These are phyloP conservation scores for Pseudogymnoascus sp. DNA, from an alignment of 2,329 filamentous ascomycete genomes.

Conservation along the genomic window DNA sequence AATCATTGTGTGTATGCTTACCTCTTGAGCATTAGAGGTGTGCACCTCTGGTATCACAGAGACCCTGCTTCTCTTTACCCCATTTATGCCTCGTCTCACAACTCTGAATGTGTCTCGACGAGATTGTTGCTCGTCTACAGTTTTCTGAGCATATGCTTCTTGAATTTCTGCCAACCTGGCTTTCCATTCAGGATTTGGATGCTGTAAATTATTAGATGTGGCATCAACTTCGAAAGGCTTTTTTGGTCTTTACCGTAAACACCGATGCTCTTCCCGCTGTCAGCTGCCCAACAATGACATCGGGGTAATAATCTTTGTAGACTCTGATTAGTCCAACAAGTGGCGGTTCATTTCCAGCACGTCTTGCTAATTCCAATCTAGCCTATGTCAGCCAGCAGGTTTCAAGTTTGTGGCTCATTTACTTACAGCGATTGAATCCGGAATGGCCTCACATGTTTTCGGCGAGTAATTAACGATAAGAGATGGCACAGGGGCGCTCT, in stretches of 20 bases:
- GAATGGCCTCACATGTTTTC: constrained; percentile 76
- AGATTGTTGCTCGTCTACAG: constrained; percentile 33
- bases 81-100: constrained; percentile 40
- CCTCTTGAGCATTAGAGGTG: constrained; percentile 64
- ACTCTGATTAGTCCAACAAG: constrained; percentile 66
- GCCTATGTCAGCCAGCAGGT: not conserved
- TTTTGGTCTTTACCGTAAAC: constrained; percentile 42
- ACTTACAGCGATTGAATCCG: constrained; percentile 67
- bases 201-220: constrained; percentile 36
- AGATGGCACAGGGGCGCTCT: constrained; percentile 56
- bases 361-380: constrained; percentile 48
- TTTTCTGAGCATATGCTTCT: constrained; percentile 43
- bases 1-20: constrained; percentile 24
- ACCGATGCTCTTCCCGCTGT: constrained; percentile 51
- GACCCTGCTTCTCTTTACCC: constrained; percentile 38
- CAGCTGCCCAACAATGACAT: constrained; percentile 69
- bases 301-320: constrained; percentile 87
- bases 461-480: constrained; percentile 67
- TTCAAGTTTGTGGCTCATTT: not conserved
- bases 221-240: not conserved
- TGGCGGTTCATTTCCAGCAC: constrained; percentile 62
- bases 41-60: constrained; percentile 58
- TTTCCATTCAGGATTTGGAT: constrained; percentile 70
- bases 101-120: constrained; percentile 54
- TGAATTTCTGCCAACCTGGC: constrained; percentile 60